Conservation (phyloP, 352 stramenopile genomes). For the Phytophthora vignae region DNA sequence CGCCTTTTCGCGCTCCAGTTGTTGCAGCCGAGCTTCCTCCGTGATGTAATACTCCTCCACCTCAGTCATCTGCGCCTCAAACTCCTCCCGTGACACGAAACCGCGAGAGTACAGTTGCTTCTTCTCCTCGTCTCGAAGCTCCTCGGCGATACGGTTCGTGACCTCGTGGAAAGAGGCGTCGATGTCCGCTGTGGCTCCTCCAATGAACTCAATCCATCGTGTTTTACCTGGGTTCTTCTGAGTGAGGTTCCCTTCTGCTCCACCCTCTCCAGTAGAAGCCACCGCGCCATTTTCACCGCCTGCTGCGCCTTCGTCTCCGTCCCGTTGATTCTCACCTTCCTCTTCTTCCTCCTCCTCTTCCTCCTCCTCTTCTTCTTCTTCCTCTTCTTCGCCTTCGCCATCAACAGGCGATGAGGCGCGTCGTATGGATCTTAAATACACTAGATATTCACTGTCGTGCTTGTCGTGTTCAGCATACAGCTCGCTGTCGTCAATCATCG, state of each 20-base stretch:
- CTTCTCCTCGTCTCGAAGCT: conserved; percentile 55
- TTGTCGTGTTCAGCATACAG: conserved; percentile 63
- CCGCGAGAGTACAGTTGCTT: conserved; percentile 57
- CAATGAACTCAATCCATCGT: conserved; percentile 74
- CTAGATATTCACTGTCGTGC: conserved; percentile 49
- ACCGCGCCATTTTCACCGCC: conserved; percentile 29
- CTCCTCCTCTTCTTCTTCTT: conserved; percentile 3
- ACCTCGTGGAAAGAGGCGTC: conserved; percentile 52
- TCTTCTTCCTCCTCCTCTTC: conserved; percentile 5
- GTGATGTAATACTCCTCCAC: conserved; percentile 45
- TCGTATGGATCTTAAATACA: conserved; percentile 58
- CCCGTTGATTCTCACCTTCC: conserved; percentile 4
- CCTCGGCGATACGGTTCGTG: conserved; percentile 59
- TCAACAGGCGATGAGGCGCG: conserved; percentile 25
- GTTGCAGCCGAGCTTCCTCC: conserved; percentile 45
- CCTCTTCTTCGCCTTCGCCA: conserved; percentile 14
- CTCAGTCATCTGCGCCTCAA: conserved; percentile 44
- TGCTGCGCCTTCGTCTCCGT: conserved; percentile 7
- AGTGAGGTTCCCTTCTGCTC: conserved; percentile 17
- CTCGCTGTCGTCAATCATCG: conserved; percentile 82
- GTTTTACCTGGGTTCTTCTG: conserved; percentile 40
- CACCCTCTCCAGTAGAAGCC: conserved; percentile 9
- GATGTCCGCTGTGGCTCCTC: conserved; percentile 58
- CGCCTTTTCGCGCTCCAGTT: conserved; percentile 33
- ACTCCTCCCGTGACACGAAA: conserved; percentile 66